Evolutionary conservation across 345 rosid species (phyloP), one percentile per base, ranked within the genome.

Genomic region (Ceriops tagal): DNA sequence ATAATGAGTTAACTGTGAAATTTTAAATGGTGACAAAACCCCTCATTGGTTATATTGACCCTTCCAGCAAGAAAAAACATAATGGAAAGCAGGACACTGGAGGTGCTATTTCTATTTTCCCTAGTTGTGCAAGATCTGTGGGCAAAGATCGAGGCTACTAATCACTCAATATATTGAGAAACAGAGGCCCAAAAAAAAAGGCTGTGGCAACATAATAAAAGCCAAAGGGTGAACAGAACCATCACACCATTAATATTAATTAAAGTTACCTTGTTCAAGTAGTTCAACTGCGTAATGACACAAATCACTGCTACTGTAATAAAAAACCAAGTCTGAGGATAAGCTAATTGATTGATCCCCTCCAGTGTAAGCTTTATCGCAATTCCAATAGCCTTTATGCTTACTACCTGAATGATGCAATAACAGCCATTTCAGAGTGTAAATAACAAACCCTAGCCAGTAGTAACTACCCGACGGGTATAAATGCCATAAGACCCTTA

Each of bases 331-430:
- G 96, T 93, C 82, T 91, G 88, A 21, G 89, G 92, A 79, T 83
- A 93, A 75, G 86, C 80, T 61, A 91, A 69, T 77, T 93, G 98
- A 79, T 72, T 93, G 60, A 80, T 76, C 53, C 98, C 98, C 60
- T 89, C 97, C 66, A 93, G 60, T 26, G 98, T 89, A 76, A 93
- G 82, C 86, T 89, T 93, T 65, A 91, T 84, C 0, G 98, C 98
- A 66, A 91, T 93, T 75, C 98, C 98, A 43, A 93, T 85, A 21
- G 98, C 98, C 77, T 93, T 93, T 74, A 93, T 87, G 88, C 97
- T 93, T 71, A 89, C 89, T 34, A 93, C 97, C 98, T 89, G 82
- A 61, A 72, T 27, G 46, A 70, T 6, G 52, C 11, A 53, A 65
- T 35, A 34, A 24, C 31, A 21, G 16, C 26, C 28, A 24, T 56